These are phyloP conservation scores for Trichosporon ovoides DNA, from an alignment of 1,284 basidiomycete species.

Conservation along the genomic window DNA sequence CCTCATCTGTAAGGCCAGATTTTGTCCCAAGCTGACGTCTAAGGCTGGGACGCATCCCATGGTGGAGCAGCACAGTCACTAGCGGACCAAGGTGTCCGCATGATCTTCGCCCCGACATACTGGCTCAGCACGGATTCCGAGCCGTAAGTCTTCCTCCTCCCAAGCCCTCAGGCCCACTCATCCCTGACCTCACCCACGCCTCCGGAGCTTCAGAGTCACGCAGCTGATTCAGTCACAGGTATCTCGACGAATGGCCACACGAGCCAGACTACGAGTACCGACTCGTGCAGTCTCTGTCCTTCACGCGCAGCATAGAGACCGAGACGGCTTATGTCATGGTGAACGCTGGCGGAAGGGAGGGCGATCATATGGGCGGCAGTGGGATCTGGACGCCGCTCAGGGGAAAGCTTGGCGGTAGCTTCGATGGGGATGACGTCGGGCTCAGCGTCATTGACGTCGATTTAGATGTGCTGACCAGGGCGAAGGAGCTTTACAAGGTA, in stretches of 20 bases:
- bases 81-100: constrained; percentile 38
- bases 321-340: constrained; percentile 44
- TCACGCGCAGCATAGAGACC: constrained; percentile 40
- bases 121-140: constrained; percentile 45
- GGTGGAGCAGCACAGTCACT: constrained; percentile 36
- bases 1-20: constrained; percentile 37
- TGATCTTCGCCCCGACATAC: constrained; percentile 47
- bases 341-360: constrained; percentile 39
- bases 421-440: constrained; percentile 13
- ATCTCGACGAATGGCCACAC: constrained; percentile 15
- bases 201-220: too few relatives aligned
- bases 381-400: constrained; percentile 14
- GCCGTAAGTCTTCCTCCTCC: constrained; percentile 46
- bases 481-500: constrained; percentile 37
- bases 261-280: constrained; percentile 33
- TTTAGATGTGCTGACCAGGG: constrained; percentile 30
- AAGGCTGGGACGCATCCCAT: constrained; percentile 49
- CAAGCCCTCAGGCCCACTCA: too few relatives aligned
- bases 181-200: too few relatives aligned
- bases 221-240: neutral
- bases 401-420: constrained; percentile 5
- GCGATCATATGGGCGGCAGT: constrained; percentile 41
- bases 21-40: neutral
- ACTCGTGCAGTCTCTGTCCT: constrained; percentile 31
- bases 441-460: constrained; percentile 30